A percentile compares a stretch with the other conserved stretches of the same genome.
phyloP scores from a whole-genome alignment of 2,329 filamentous ascomycete species.

The Penicillium griseofulvum region DNA sequence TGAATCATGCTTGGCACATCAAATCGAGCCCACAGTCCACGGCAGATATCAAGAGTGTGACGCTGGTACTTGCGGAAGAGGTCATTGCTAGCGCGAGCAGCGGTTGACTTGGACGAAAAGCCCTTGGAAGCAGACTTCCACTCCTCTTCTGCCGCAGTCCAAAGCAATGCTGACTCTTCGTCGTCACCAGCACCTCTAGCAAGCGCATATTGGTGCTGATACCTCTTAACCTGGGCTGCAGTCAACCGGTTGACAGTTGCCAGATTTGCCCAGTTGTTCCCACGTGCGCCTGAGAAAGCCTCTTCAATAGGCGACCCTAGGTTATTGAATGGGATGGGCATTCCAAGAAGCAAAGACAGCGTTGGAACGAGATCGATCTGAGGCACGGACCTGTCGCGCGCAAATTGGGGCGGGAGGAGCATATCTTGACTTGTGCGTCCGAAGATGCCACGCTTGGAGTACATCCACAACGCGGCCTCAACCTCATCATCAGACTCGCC shows the following conservation, averaged over 20 bases:
- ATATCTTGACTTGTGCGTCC: constrained; percentile 67
- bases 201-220: constrained; percentile 77
- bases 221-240: constrained; percentile 82
- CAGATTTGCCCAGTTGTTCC: constrained; percentile 72
- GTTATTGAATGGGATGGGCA: constrained; percentile 96
- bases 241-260: constrained; percentile 73
- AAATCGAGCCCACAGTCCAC: constrained; percentile 86
- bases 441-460: constrained; percentile 82
- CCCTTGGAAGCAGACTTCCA: constrained; percentile 49
- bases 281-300: constrained; percentile 72
- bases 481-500: constrained; percentile 96
- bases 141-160: constrained; percentile 57
- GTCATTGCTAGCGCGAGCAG: constrained; percentile 47
- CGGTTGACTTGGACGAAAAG: constrained; percentile 35
- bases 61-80: constrained; percentile 72
- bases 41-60: constrained; percentile 75
- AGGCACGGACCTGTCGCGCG: constrained; percentile 68
- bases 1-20: constrained; percentile 81
- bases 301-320: constrained; percentile 91
- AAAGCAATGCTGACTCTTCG: constrained; percentile 57
- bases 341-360: constrained; percentile 77
- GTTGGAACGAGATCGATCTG: constrained; percentile 98
- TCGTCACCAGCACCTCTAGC: constrained; percentile 67
- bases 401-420: constrained; percentile 59
- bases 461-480: constrained; percentile 96